Evolutionary conservation across 2,329 filamentous ascomycete species (phyloP).

Genomic region (Fusarium sp.): DNA sequence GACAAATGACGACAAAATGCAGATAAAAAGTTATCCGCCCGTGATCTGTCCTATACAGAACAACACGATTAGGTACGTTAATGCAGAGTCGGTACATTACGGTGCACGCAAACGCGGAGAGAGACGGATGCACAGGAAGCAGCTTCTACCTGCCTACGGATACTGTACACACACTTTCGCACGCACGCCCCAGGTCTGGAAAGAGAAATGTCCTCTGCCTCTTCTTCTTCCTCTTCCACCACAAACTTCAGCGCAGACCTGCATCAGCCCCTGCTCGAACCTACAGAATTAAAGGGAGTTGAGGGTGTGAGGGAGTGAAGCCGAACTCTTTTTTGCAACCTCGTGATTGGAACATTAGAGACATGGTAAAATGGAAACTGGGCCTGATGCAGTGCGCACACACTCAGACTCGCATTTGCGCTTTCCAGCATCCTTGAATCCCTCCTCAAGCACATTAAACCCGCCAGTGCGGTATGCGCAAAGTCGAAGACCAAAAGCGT

Average conservation of each 20-base stretch:
- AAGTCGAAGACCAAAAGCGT: conserved; percentile 43
- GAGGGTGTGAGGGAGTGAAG: conserved; percentile 37
- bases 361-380: conserved; percentile 44
- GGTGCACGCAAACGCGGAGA: conserved; percentile 37
- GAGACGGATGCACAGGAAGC: conserved; percentile 32
- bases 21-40: conserved; percentile 10
- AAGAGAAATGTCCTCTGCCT: conserved; percentile 29
- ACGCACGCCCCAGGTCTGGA: conserved; percentile 4
- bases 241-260: conserved; percentile 28
- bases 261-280: conserved; percentile 33
- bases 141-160: conserved; percentile 12
- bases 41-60: conserved; percentile 5
- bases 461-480: conserved; percentile 43
- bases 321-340: conserved; percentile 2
- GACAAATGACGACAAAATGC: conserved; percentile 33
- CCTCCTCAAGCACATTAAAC: conserved; percentile 31
- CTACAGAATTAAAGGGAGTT: conserved; percentile 30
- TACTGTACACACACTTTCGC: conserved; percentile 11
- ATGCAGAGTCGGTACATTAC: conserved; percentile 39
- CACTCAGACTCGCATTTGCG: conserved; percentile 43
- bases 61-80: neutral
- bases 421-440: conserved; percentile 22
- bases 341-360: conserved; percentile 41
- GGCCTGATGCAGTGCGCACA: conserved; percentile 37
- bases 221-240: conserved; percentile 14